Base-by-base conservation (phyloP, 2,329 filamentous ascomycete genomes). In the Aureobasidium melanogenum region DNA sequence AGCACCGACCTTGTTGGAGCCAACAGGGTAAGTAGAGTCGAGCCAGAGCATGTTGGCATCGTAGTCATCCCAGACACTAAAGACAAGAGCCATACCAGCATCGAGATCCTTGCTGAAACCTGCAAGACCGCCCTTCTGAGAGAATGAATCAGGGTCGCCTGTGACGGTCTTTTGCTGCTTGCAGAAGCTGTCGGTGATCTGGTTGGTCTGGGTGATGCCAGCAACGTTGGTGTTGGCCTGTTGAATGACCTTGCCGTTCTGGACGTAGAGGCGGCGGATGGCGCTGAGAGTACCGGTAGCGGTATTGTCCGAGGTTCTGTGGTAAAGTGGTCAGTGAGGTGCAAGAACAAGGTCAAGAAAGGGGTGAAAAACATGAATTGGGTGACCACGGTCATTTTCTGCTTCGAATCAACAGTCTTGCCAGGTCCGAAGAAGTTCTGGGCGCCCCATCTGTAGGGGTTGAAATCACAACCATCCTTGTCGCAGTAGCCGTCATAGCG, bases 21-120 rank as follows among this genome's bases (percentile, higher is more conserved):
- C 56, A 28, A 59, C 63, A 12, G 70, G 70, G 63, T 69, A 72
- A 12, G 64, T 63, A 12, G 67, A 63, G 77, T 90, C 87, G 67
- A 91, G 82, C 88, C 88, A 90, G 68, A 87, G 81, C 86, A 90
- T 89, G 75, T 86, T 80, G 69, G 82, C 75, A 63, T 81, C 73
- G 74, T 88, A 82, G 75, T 89, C 86, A 69, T 88, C 83, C 47
- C 80, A 83, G 63, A 85, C 74, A 26, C 77, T 80, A 77, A 88
- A 79, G 66, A 86, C 84, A 15, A 88, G 78, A 39, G 86, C 84
- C 82, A 87, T 85, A 38, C 84, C 84, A 34, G 77, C 67, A 6
- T 72, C 70, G 43, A 88, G 73, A 26, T 82, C 84, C 1, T 75
- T 70, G 64, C 79, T 78, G 79, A 88, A 83, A 44, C 72, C 73